These are phyloP conservation scores for Fusarium sp. DNA, from an alignment of 2,329 filamentous ascomycete species.

Conservation along the genomic window DNA sequence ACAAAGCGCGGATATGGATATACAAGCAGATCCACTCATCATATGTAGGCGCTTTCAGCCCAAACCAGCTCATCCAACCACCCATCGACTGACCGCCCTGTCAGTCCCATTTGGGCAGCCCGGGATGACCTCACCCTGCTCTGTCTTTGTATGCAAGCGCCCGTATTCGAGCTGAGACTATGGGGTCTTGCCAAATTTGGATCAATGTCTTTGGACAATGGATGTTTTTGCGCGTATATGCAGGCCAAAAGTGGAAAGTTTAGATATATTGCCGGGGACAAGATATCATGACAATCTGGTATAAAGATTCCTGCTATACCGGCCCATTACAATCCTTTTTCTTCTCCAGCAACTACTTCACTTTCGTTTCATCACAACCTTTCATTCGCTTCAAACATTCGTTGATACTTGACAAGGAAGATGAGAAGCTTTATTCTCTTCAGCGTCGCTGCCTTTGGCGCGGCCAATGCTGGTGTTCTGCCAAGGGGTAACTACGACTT, in stretches of 20 bases:
- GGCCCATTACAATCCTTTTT: slow-evolving; percentile 1
- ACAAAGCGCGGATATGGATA: background rate
- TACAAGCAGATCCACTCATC: slow-evolving; percentile 4
- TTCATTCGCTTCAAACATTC: slow-evolving; percentile 36
- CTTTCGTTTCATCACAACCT: slow-evolving; percentile 22
- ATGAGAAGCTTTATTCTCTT: slow-evolving; percentile 38
- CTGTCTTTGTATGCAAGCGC: slow-evolving; percentile 32
- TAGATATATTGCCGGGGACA: background rate
- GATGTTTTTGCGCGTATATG: slow-evolving; percentile 8
- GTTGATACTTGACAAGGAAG: slow-evolving; percentile 18
- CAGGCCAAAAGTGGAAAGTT: slow-evolving; percentile 1
- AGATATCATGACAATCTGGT: background rate
- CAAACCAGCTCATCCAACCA: slow-evolving; percentile 26
- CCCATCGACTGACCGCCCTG: slow-evolving; percentile 29
- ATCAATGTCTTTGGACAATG: slow-evolving; percentile 5
- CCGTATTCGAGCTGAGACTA: slow-evolving; percentile 24
- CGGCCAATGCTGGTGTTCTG: slow-evolving; percentile 33
- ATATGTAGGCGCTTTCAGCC: slow-evolving; percentile 18
- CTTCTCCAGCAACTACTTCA: slow-evolving; percentile 15
- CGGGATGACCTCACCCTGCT: slow-evolving; percentile 33
- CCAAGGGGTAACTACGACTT: slow-evolving; percentile 13
- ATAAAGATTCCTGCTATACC: slow-evolving; percentile 31
- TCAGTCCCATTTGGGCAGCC: slow-evolving; percentile 13
- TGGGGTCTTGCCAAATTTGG: slow-evolving; percentile 20
- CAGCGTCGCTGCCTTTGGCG: slow-evolving; percentile 26